phyloP scores from a whole-genome alignment of 2,329 filamentous ascomycete genomes.

The Alternaria hordeiaustralica region DNA sequence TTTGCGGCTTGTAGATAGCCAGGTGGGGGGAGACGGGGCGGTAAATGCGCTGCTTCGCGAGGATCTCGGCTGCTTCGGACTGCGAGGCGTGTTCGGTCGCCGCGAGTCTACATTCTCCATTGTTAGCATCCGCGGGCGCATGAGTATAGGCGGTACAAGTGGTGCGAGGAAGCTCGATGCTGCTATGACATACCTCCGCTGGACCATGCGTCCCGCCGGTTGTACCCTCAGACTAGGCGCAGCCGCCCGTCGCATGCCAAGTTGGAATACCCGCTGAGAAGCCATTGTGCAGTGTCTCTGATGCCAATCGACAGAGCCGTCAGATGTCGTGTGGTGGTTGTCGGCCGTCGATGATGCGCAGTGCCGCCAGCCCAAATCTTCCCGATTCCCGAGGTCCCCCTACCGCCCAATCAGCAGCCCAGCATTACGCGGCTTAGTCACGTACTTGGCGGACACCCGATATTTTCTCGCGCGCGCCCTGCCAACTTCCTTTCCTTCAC shows the following conservation, averaged over 20 bases:
- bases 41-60: slow-evolving; percentile 78
- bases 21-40: slow-evolving; percentile 88
- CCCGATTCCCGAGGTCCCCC: slow-evolving; percentile 35
- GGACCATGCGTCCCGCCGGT: slow-evolving; percentile 50
- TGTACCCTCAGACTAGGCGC: slow-evolving; percentile 52
- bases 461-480: slow-evolving; percentile 38
- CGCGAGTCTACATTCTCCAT: slow-evolving; percentile 48
- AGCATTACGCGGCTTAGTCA: slow-evolving; percentile 35
- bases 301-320: slow-evolving; percentile 26
- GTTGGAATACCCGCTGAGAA: slow-evolving; percentile 55
- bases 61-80: slow-evolving; percentile 66
- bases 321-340: slow-evolving; percentile 35
- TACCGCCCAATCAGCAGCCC: slow-evolving; percentile 35
- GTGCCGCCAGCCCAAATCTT: slow-evolving; percentile 22
- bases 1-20: slow-evolving; percentile 81
- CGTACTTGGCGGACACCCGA: slow-evolving; percentile 28
- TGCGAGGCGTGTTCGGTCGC: slow-evolving; percentile 65
- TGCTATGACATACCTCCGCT: slow-evolving; percentile 55
- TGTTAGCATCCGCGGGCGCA: slow-evolving; percentile 12
- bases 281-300: slow-evolving; percentile 40
- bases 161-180: slow-evolving; percentile 4
- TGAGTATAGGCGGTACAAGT: not conserved
- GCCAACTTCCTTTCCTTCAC: slow-evolving; percentile 31
- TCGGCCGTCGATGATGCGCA: slow-evolving; percentile 22
- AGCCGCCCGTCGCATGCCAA: slow-evolving; percentile 51